Evolutionary conservation across 2,329 filamentous ascomycete species (phyloP), one percentile per base, ranked within the genome.

Genomic region (Cordyceps cicadae): DNA sequence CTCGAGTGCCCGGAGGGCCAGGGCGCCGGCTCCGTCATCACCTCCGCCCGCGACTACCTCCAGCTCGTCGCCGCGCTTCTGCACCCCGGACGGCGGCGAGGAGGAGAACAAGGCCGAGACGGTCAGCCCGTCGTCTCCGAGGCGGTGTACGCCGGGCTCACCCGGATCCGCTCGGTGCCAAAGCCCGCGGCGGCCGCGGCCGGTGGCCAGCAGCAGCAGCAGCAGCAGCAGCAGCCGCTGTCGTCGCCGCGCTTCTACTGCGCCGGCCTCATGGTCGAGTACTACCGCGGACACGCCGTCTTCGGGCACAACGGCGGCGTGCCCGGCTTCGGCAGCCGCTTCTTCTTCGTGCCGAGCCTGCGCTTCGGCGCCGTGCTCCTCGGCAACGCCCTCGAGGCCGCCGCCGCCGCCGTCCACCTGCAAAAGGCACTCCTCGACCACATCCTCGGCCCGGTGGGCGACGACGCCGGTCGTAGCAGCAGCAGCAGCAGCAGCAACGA

Each of bases 211-310:
- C n/a, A n/a, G n/a, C n/a, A n/a, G n/a, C n/a, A n/a, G n/a, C n/a
- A n/a, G n/a, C n/a, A n/a, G n/a, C n/a, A n/a, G n/a, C n/a, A n/a
- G 26, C 24, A 49, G 43, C 59, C 59, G 43, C 46, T 61, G 41
- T 39, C 52, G 12, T 51, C 53, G 32, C 60, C 60, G 21, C n/a
- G 32, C 11, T 45, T 62, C 39, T 62, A 62, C 54, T 43, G 34
- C 19, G 60, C 54, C 46, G 54, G 60, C 24, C 14, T 62, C 8
- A 34, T n/a, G 17, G 19, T 19, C 3, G 37, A 45, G 19, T 62
- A 62, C 60, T 62, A 62, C 54, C 53, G 60, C n/a, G 60, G 60
- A 21, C 45, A 57, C 29, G 53, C 54, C 37, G 26, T 58, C 46
- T 32, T 62, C 15, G 46, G 53, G 14, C 60, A 62, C 53, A 55